phyloP scores from a whole-genome alignment of 179 eudicot genomes.

The Heliamphora pulchella region DNA sequence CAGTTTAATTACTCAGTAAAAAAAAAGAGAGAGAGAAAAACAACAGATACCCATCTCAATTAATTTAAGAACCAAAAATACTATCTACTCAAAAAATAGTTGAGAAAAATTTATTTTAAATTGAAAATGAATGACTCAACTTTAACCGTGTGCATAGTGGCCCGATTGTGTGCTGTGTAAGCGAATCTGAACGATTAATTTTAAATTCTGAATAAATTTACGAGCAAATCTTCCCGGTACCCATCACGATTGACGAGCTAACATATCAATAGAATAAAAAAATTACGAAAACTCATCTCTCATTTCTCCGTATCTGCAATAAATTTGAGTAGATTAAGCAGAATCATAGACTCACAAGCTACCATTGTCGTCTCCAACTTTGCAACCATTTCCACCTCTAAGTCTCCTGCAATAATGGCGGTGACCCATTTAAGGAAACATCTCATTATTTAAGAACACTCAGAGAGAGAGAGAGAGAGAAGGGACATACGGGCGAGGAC shows the following conservation, averaged over 20 bases:
- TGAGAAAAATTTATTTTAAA: too few species aligned
- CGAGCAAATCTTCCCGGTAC: too few species aligned
- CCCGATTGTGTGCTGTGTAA: too few species aligned
- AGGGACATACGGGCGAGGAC: constrained; percentile 81
- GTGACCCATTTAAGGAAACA: constrained; percentile 19
- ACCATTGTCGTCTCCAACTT: constrained; percentile 96
- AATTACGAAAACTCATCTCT: constrained; percentile 7
- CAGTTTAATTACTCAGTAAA: constrained; percentile 3
- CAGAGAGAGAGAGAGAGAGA: constrained; percentile 11
- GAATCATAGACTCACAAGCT: constrained; percentile 62
- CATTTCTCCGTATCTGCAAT: neutral
- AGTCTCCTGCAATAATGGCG: constrained; percentile 66
- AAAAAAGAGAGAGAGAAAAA: neutral
- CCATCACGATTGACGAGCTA: too few species aligned
- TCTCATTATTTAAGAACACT: neutral
- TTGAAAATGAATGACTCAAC: too few species aligned
- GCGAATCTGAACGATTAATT: too few species aligned
- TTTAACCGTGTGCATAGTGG: too few species aligned
- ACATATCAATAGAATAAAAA: neutral
- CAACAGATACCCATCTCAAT: neutral
- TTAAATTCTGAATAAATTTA: too few species aligned
- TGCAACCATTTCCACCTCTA: constrained; percentile 96
- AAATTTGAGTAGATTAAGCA: too few species aligned
- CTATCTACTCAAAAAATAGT: too few species aligned
- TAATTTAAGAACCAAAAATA: too few species aligned